Conservation (phyloP, 805 yeast species). For the Alloascoidea hylecoeti region DNA sequence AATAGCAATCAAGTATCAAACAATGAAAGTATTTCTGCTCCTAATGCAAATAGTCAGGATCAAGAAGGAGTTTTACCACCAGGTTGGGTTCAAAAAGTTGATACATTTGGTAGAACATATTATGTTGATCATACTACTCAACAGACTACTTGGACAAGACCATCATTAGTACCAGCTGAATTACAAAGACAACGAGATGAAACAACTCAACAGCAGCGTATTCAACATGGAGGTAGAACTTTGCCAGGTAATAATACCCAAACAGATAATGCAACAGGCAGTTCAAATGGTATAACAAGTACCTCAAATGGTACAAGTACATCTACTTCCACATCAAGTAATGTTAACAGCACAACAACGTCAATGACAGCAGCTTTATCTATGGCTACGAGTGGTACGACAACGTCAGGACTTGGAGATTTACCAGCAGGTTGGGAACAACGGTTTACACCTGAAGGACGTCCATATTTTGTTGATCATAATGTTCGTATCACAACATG, state of each 20-base stretch:
- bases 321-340: no score
- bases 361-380: constrained; percentile 42
- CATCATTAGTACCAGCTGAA: constrained; percentile 56
- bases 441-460: constrained; percentile 93
- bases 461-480: constrained; percentile 97
- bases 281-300: constrained; percentile 12
- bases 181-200: constrained; percentile 33
- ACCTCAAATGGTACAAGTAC: constrained; percentile 22
- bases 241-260: constrained; percentile 47
- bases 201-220: constrained; percentile 75
- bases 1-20: not conserved
- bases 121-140: constrained; percentile 97
- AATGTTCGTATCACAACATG: constrained; percentile 98
- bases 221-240: constrained; percentile 82
- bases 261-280: not conserved
- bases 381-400: constrained; percentile 46
- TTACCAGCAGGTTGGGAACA: constrained; percentile 99
- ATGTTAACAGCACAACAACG: no score
- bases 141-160: constrained; percentile 98
- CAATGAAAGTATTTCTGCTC: not conserved
- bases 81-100: constrained; percentile 98
- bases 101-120: constrained; percentile 92
- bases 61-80: constrained; percentile 93
- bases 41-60: constrained; percentile 48
- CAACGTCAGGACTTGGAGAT: constrained; percentile 91